Evolutionary conservation across 2,329 filamentous ascomycete species (phyloP), one percentile per base, ranked within the genome.

Genomic region (Cladosporium sp.): DNA sequence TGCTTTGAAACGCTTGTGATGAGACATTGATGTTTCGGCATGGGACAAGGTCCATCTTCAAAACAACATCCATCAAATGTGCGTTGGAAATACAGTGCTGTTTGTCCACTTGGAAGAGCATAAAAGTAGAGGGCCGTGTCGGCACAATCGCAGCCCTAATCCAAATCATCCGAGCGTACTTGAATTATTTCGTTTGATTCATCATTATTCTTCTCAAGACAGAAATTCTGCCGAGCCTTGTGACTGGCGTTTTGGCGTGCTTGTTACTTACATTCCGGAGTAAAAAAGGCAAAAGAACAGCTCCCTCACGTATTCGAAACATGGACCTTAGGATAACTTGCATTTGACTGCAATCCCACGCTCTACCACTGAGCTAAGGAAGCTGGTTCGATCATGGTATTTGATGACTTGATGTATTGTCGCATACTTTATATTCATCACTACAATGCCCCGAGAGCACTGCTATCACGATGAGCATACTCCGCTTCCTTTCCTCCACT

Each of bases 361-460:
- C 58, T 61, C 58, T 61, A 61, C 58, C 58, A 61, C 58, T 61
- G 58, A 61, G 58, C 58, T 61, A 61, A 61, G 49, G 58, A 61
- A 61, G 58, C 58, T 59, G 14, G 39, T 23, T 10, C 13, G 10
- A 34, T 51, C 14, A 28, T 58, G 48, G 23, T 28, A n/a, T 3
- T 51, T 28, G 48, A 51, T 51, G 16, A n/a, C 2, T 6, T 10
- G 36, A n/a, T 7, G 16, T 2, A 2, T 49, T 14, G 21, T 13
- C 1, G 34, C 6, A 39, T 6, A 4, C 6, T 2, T 18, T 18
- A 6, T 43, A 3, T 10, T 2, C 18, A n/a, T 43, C 18, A n/a
- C 14, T 18, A 51, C 23, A 51, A n/a, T 11, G 48, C 23, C 14
- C 48, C 48, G 14, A 51, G 25, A 51, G 16, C 48, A 26, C 48